Conservation (phyloP, 1,139 yeast species). For the Debaryomycetaceae sp. region DNA sequence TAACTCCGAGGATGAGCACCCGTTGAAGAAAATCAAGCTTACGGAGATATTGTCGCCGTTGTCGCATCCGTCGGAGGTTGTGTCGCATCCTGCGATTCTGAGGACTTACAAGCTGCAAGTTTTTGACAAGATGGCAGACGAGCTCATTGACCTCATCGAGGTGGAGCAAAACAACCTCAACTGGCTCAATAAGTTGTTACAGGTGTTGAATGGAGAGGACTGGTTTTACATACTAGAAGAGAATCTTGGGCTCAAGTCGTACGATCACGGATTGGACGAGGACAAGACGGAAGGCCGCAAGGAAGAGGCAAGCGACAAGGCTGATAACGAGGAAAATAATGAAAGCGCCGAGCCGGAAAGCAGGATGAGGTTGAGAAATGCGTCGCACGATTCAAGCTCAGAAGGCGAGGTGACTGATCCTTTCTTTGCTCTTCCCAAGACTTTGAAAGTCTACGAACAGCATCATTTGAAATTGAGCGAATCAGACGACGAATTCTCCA, state of each 20-base stretch:
- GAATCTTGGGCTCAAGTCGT: slow-evolving; percentile 61
- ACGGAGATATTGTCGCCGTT: slow-evolving; percentile 72
- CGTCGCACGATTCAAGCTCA: slow-evolving; percentile 5
- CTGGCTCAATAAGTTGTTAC: slow-evolving; percentile 66
- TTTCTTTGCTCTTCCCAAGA: slow-evolving; percentile 36
- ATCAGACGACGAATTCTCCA: slow-evolving; percentile 25
- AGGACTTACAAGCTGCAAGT: slow-evolving; percentile 57
- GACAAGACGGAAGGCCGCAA: slow-evolving; percentile 15
- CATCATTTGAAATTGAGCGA: slow-evolving; percentile 23
- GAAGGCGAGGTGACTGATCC: slow-evolving; percentile 27
- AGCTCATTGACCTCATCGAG: slow-evolving; percentile 73
- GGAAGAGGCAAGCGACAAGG: slow-evolving; percentile 3
- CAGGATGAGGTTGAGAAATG: slow-evolving; percentile 1
- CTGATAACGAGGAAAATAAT: slow-evolving; percentile 1
- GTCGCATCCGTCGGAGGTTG: slow-evolving; percentile 74
- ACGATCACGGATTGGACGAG: slow-evolving; percentile 59
- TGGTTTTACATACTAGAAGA: slow-evolving; percentile 64
- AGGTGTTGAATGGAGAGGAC: slow-evolving; percentile 83
- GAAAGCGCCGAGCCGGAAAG: slow-evolving; percentile 46
- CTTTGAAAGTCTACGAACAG: slow-evolving; percentile 34
- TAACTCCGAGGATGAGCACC: slow-evolving; percentile 28
- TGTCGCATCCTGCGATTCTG: slow-evolving; percentile 65
- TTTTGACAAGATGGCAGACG: slow-evolving; percentile 56
- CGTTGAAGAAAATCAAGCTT: slow-evolving; percentile 34
- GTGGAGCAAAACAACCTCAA: slow-evolving; percentile 75